phyloP scores from a whole-genome alignment of 192 early-diverging fungal species.

The Hyaloraphidium curvatum region DNA sequence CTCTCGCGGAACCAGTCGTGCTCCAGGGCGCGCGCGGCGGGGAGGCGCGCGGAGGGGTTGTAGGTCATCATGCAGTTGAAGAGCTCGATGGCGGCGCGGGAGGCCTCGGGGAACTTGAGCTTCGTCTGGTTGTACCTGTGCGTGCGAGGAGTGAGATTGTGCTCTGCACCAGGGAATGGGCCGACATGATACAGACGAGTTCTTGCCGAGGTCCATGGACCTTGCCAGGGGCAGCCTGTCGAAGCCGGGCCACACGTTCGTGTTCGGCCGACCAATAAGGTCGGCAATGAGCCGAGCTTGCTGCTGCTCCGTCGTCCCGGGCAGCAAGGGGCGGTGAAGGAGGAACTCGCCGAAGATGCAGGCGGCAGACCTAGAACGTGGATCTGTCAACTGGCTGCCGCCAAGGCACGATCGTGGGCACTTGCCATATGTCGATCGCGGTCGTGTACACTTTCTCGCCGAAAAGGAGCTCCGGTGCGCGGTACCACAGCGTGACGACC shows the following conservation, averaged over 20 bases:
- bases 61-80: conserved; percentile 56
- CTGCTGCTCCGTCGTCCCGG: conserved; percentile 70
- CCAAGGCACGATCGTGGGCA: not conserved
- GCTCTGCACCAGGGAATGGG: conserved; percentile 15
- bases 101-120: conserved; percentile 27
- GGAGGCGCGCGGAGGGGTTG: conserved; percentile 52
- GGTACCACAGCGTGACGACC: conserved; percentile 96
- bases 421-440: conserved; percentile 64
- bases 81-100: conserved; percentile 31
- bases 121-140: conserved; percentile 41
- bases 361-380: conserved; percentile 57
- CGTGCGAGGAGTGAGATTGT: conserved; percentile 34
- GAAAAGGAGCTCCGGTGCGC: conserved; percentile 76
- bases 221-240: conserved; percentile 36
- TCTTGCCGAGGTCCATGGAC: conserved; percentile 31
- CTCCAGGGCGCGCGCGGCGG: conserved; percentile 50
- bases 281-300: conserved; percentile 72
- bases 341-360: conserved; percentile 93
- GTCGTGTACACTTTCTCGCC: conserved; percentile 77
- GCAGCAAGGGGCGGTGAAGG: conserved; percentile 46
- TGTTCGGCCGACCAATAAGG: conserved; percentile 71
- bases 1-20: conserved; percentile 67
- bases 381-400: not conserved
- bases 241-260: conserved; percentile 62
- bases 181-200: conserved; percentile 15